Evolutionary conservation across 2,329 filamentous ascomycete genomes (phyloP).

Genomic region (Arthrobotrys sinensis): DNA sequence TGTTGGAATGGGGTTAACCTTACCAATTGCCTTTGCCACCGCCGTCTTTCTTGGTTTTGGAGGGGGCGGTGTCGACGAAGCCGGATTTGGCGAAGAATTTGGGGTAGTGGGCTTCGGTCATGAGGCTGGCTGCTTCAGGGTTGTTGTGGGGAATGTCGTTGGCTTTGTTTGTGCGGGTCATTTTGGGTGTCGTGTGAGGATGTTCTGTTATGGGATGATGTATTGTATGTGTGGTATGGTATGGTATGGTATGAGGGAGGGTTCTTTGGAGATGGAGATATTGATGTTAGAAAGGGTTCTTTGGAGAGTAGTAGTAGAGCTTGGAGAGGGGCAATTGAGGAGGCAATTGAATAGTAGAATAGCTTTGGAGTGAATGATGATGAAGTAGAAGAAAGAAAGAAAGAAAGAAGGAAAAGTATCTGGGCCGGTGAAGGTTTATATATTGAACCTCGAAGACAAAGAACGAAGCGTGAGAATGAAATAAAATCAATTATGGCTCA

Average conservation of each 20-base stretch:
- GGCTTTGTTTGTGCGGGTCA: conserved; percentile 98
- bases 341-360: not conserved
- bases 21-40: conserved; percentile 95
- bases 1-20: conserved; percentile 65
- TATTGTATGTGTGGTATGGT: not conserved
- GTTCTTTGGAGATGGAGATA: no score
- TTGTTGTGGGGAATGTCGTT: conserved; percentile 86
- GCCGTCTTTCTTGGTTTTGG: conserved; percentile 97
- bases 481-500: conserved; percentile 25
- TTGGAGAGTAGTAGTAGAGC: not conserved
- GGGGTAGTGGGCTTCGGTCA: conserved; percentile 81
- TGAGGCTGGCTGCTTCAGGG: conserved; percentile 80
- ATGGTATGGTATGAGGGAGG: no score
- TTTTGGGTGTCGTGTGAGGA: conserved; percentile 51
- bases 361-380: not conserved
- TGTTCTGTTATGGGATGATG: not conserved
- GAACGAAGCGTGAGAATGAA: not conserved
- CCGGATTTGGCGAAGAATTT: conserved; percentile 94
- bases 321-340: not conserved
- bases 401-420: not conserved
- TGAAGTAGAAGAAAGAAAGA: not conserved
- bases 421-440: conserved; percentile 17
- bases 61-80: conserved; percentile 84
- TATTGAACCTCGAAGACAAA: no score
- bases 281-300: not conserved